These are phyloP conservation scores for Auricularia auricula-judae DNA, from an alignment of 768 basidiomycete genomes.

Conservation along the genomic window DNA sequence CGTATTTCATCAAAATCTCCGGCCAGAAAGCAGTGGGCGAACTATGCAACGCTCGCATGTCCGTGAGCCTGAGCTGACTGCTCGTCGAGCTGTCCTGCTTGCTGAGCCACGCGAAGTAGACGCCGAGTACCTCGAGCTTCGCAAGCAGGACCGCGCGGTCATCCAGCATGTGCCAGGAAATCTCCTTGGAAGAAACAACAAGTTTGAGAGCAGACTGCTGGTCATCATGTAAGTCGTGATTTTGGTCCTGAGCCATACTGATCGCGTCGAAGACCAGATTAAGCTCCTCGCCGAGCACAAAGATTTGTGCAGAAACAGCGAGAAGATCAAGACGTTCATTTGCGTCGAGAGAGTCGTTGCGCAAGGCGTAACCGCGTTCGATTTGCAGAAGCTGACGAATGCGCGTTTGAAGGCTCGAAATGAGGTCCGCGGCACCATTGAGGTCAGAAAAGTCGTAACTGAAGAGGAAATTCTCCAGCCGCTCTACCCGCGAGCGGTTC, in stretches of 20 bases:
- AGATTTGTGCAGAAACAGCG: conserved; percentile 60
- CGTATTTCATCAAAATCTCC: conserved; percentile 75
- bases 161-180: conserved; percentile 88
- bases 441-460: conserved; percentile 83
- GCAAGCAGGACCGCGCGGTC: conserved; percentile 60
- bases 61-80: conserved; percentile 61
- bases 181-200: conserved; percentile 71
- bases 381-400: conserved; percentile 41
- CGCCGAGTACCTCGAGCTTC: conserved; percentile 73
- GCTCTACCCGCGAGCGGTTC: conserved; percentile 66
- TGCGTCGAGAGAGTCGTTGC: conserved; percentile 21
- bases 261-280: conserved; percentile 80
- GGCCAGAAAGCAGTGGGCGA: conserved; percentile 73
- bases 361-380: conserved; percentile 22
- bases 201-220: conserved; percentile 73
- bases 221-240: conserved; percentile 44
- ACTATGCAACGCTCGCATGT: conserved; percentile 80
- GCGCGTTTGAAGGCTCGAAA: conserved; percentile 60
- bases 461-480: conserved; percentile 72
- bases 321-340: conserved; percentile 42
- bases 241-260: conserved; percentile 70
- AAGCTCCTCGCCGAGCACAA: conserved; percentile 66
- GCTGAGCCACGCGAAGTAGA: conserved; percentile 73
- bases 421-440: conserved; percentile 54
- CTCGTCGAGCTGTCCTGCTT: conserved; percentile 81